These are phyloP conservation scores for Diaporthe eres DNA, from an alignment of 2,329 filamentous ascomycete genomes.

Conservation along the genomic window DNA sequence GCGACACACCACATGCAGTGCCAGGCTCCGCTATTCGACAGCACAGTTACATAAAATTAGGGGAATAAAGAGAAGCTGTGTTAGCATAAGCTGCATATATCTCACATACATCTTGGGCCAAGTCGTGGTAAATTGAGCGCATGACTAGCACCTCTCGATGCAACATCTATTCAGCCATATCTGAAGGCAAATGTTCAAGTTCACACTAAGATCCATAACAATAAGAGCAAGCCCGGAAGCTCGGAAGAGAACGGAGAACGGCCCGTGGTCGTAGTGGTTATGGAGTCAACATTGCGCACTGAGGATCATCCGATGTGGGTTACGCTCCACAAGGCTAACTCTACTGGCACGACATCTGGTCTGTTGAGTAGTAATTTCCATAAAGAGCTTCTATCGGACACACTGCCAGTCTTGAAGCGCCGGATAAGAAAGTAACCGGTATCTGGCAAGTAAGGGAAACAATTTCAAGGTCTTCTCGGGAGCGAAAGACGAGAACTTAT, in stretches of 20 bases:
- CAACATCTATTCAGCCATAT: not conserved
- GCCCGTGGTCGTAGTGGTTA: slow-evolving; percentile 15
- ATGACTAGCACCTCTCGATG: too few relatives aligned
- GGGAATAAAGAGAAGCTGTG: not conserved
- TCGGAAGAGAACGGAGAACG: not conserved
- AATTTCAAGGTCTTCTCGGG: not conserved
- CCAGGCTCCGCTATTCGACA: not conserved
- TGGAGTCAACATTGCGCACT: not conserved
- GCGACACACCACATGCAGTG: not conserved
- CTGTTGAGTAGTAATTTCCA: not conserved
- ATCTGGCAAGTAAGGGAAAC: not conserved
- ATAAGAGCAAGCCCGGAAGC: not conserved
- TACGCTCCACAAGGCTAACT: not conserved
- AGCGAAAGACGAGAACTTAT: not conserved
- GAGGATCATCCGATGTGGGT: slow-evolving; percentile 12
- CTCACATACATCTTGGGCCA: not conserved
- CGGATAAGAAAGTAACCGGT: not conserved
- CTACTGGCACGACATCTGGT: not conserved
- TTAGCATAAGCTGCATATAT: not conserved
- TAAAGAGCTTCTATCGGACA: not conserved
- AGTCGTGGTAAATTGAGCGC: too few relatives aligned
- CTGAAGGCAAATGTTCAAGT: not conserved
- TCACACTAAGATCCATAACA: not conserved
- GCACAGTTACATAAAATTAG: not conserved
- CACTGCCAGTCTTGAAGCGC: not conserved